Base-by-base conservation (phyloP, 345 rosid genomes). In the Lumnitzera racemosa region DNA sequence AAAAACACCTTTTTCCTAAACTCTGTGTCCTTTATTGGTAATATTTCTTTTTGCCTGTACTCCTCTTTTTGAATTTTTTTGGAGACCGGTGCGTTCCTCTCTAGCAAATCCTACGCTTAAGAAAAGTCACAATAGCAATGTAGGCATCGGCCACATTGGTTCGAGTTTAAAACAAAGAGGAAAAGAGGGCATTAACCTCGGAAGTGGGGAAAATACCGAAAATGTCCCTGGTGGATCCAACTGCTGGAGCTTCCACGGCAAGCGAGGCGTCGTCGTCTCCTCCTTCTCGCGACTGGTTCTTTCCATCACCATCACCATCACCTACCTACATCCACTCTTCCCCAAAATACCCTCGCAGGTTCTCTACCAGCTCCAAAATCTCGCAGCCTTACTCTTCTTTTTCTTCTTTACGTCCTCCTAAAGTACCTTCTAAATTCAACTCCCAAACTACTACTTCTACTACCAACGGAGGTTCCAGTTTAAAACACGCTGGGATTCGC, bases 261-360 rank as follows among this genome's bases (percentile, higher is more conserved):
- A 1, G 31, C 57, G 31, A 0, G 2, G 4, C 66, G 24, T 24
- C 70, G 25, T 47, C 74, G 0, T 57, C 73, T 5, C 69, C 76
- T 52, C 68, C 76, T 58, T 54, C 78, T 72, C 72, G 85, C 49
- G 92, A 86, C 81, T 81, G 85, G 83, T 76, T 83, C 71, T 81
- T 83, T 83, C 88, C 88, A 52, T 81, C 88, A 0, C 67, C 88
- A 52, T 81, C 88, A 0, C 67, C 72, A 56, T 61, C 69, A 13
- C 80, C 78, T 46, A 70, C 82, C 58, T 81, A 71, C 78, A 65
- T 71, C 72, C 81, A 72, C 41, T 15, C 56, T 11, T 24, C 75
- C 5, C 63, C 69, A 11, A 57, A 67, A 49, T 55, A 66, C 64
- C 70, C 70, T 24, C 78, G 85, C 24, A 58, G 83, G 23, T 83